A percentile compares a stretch with the other conserved stretches of the same genome.
Conservation (phyloP, 257 asterid species). For the Prunella vulgaris region DNA sequence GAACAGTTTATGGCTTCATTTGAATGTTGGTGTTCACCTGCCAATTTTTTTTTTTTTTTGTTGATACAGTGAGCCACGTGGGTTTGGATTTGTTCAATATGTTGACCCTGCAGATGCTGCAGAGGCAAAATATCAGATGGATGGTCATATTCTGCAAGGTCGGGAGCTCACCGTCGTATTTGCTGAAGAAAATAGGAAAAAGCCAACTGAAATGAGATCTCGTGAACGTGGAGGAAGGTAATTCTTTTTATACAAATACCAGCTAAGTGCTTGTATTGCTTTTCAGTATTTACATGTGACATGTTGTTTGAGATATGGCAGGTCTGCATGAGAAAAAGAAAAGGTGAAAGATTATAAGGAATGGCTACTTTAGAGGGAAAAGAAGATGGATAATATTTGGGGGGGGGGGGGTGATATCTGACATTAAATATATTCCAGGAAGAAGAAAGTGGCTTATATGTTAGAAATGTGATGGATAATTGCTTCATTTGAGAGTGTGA, state of each 20-base stretch:
- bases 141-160: conserved; percentile 71
- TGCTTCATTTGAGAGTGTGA: neutral
- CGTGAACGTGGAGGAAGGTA: conserved; percentile 71
- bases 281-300: neutral
- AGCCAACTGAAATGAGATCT: conserved; percentile 79
- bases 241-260: neutral
- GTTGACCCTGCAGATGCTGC: conserved; percentile 91
- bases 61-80: conserved; percentile 72
- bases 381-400: too few relatives aligned
- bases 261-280: neutral
- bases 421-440: neutral
- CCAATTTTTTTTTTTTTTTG: neutral
- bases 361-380: neutral
- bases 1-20: neutral
- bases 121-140: conserved; percentile 93
- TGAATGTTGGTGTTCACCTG: conserved; percentile 8
- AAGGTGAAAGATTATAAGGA: neutral
- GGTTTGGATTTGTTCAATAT: conserved; percentile 93
- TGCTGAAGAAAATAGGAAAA: conserved; percentile 95
- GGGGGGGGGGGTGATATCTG: too few relatives aligned
- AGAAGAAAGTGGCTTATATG: neutral
- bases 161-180: conserved; percentile 90
- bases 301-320: neutral
- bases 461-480: neutral
- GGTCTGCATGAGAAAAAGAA: neutral